A percentile compares a stretch with the other conserved stretches of the same genome.
phyloP scores from a whole-genome alignment of 768 basidiomycete genomes.

The Trametes cingulata region DNA sequence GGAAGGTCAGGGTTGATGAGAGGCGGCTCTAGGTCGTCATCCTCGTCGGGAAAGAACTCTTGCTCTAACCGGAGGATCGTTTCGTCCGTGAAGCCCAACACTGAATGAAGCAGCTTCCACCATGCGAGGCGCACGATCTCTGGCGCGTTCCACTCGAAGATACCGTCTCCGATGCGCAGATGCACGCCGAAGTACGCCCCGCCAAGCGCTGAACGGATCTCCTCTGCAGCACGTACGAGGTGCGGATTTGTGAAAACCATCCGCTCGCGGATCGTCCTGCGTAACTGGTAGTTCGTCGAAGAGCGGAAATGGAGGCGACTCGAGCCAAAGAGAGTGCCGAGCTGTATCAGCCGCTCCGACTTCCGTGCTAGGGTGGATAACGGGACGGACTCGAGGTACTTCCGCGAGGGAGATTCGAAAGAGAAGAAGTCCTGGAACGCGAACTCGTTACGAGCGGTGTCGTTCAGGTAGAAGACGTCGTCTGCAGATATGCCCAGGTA shows the following conservation, averaged over 20 bases:
- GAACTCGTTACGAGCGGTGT: constrained; percentile 61
- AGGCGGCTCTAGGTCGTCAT: constrained; percentile 15
- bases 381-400: constrained; percentile 45
- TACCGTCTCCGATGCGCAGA: constrained; percentile 68
- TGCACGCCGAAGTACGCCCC: constrained; percentile 60
- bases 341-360: constrained; percentile 55
- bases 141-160: constrained; percentile 47
- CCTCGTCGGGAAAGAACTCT: constrained; percentile 16
- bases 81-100: constrained; percentile 42
- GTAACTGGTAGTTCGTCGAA: constrained; percentile 41
- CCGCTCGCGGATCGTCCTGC: constrained; percentile 47
- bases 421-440: constrained; percentile 51
- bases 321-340: constrained; percentile 79
- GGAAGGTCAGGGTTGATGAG: constrained; percentile 25
- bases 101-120: constrained; percentile 54
- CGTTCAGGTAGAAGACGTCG: constrained; percentile 52
- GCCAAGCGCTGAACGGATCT: constrained; percentile 47
- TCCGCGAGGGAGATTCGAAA: constrained; percentile 29
- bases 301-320: constrained; percentile 59
- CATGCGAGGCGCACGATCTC: constrained; percentile 51
- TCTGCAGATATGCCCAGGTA: constrained; percentile 37
- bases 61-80: constrained; percentile 20
- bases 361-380: constrained; percentile 44
- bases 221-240: constrained; percentile 44
- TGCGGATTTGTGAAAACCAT: constrained; percentile 60